Base-by-base conservation (phyloP, 495 filamentous ascomycete genomes). In the Neurospora sp. region DNA sequence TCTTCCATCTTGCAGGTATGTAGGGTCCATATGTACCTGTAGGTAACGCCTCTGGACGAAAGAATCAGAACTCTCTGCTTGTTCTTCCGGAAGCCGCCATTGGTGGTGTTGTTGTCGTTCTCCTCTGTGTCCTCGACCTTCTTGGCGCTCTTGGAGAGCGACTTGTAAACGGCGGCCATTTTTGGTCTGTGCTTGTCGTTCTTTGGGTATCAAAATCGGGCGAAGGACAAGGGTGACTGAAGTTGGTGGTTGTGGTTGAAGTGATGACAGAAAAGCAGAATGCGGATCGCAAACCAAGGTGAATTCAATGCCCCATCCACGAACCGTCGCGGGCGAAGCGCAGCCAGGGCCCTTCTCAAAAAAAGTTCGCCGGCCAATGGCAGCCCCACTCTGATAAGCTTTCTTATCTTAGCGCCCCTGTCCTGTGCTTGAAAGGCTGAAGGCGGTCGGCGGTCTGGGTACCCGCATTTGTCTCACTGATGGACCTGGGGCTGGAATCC, bases 141-240 rank as follows among this genome's bases (percentile, higher is more conserved):
- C 20, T 85, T 81, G 79, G 84, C 87, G 78, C 85, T 82, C 70
- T 94, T 94, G 1, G 94, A 95, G 10, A 99, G 79, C 6, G 94
- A 90, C 81, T 97, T 97, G 87, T 97, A 99, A 65, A 97, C 96
- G 27, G 95, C 86, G 22, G 95, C 93, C 96, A 99, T 99, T 72
- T 80, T 87, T 75, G 70, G 71, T 39, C 69, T 42, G 20, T 70
- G 72, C 53, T 41, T 53, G 35, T 61, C 31, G 40, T 45, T 53
- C 22, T 69, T 73, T 31, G 68, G 44, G 37, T 35, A 41, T 40
- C 37, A 42, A 53, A 45, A 22, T 70, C 47, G 47, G 10, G 42
- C 41, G 40, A 70, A 73, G 41, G 22, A 47, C 14, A 70, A 70
- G 41, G 20, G 39, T 40, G 53, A 41, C 20, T 41, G 16, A 39